Base-by-base conservation (phyloP, 208 protist genomes). In the Acanthamoeba rhysodes region DNA sequence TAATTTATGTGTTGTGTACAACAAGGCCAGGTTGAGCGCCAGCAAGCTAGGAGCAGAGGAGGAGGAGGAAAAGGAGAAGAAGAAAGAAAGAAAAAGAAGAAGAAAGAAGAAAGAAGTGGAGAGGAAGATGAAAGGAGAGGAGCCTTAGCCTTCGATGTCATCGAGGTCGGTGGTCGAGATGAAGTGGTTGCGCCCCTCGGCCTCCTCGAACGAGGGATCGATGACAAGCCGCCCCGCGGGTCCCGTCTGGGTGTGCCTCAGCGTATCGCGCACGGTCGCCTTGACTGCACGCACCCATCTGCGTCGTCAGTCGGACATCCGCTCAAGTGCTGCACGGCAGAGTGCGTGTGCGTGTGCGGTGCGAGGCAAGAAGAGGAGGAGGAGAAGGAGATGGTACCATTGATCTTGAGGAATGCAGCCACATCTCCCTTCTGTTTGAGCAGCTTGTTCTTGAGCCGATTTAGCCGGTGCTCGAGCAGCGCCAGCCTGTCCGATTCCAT, bases 251-350 rank as follows among this genome's bases (percentile, higher is more conserved):
- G 22, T 78, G 70, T n/a, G 9, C n/a, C 37, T 78, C 29, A 78
- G n/a, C 70, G 70, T 78, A 78, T 78, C 70, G 32, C 70, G 70
- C 70, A 78, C 70, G n/a, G 70, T 78, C 32, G 70, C 70, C 8
- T 78, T 78, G 70, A 78, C 70, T 78, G 70, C 37, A 48, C 59
- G 24, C 59, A 9, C 14, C 24, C 24, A 0, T 66, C 59, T 29
- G 16, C 20, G 24, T 62, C 59, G 59, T 66, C 59, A 29, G 24
- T 66, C 20, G 59, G 16, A 9, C 12, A 66, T 66, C 55, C 10
- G 55, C 10, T 22, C 10, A n/a, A 66, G 22, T 66, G 59, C 24
- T 66, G 2, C 8, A n/a, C n/a, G n/a, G n/a, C 16, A 18, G 0
- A 20, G 10, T 7, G 12, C 50, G 50, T 18, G 50, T 18, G 50